Conservation (phyloP, 345 rosid genomes). For the Firmiana major region DNA sequence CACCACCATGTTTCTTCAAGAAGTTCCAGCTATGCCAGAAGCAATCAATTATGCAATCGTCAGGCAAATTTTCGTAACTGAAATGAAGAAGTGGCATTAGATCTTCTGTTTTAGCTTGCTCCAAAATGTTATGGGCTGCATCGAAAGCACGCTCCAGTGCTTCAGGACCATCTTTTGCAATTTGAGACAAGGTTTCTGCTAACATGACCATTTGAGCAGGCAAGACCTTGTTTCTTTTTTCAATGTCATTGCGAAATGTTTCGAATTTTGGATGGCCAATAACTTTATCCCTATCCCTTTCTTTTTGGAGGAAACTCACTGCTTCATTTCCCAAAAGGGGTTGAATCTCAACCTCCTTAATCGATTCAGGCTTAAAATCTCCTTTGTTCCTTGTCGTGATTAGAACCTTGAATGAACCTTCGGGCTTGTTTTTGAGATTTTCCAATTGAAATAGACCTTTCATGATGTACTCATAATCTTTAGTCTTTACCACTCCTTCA, state of each 20-base stretch:
- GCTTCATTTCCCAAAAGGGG: neutral
- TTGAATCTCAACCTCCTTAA: neutral
- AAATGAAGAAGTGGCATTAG: constrained; percentile 18
- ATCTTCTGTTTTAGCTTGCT: neutral
- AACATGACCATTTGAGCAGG: constrained; percentile 38
- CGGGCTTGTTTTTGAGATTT: neutral
- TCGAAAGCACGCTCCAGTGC: neutral
- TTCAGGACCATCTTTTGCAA: neutral
- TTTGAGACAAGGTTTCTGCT: constrained; percentile 27
- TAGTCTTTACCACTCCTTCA: constrained; percentile 14
- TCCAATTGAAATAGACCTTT: neutral
- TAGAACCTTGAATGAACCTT: constrained; percentile 11
- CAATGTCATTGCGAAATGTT: neutral
- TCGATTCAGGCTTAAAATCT: neutral
- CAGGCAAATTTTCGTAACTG: constrained; percentile 20
- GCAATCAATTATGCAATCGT: constrained; percentile 25
- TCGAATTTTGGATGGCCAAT: neutral
- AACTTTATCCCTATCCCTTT: neutral
- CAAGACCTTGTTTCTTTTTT: constrained; percentile 1
- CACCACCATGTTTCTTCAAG: constrained; percentile 27
- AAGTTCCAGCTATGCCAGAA: constrained; percentile 49
- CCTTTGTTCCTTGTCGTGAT: constrained; percentile 14
- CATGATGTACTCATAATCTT: constrained; percentile 6
- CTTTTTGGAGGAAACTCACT: neutral
- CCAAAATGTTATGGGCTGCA: constrained; percentile 9